Conservation (phyloP, 177 flowering plant genomes). For the Tripterygium wilfordii region DNA sequence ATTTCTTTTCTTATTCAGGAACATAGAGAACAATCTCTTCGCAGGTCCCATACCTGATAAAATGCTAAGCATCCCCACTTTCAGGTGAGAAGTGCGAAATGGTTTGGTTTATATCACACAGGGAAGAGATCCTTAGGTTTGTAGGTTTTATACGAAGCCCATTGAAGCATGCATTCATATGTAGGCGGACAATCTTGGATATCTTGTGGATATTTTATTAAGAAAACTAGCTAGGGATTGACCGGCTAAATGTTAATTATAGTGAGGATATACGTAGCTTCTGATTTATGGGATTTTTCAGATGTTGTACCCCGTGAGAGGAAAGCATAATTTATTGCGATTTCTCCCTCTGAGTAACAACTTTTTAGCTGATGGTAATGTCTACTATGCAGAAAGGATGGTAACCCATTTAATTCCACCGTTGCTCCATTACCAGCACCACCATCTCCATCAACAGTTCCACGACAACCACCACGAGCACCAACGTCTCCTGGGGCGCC, state of each 20-base stretch:
- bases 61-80: slow-evolving; percentile 61
- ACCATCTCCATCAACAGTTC: slow-evolving; percentile 13
- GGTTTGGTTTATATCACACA: neutral
- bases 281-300: too few relatives aligned
- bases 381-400: slow-evolving; percentile 60
- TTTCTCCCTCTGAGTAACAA: neutral
- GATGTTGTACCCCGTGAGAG: too few relatives aligned
- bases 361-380: slow-evolving; percentile 9
- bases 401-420: slow-evolving; percentile 74
- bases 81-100: slow-evolving; percentile 50
- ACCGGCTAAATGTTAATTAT: too few relatives aligned
- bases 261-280: too few relatives aligned
- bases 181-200: too few relatives aligned
- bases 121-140: slow-evolving; percentile 3
- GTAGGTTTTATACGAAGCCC: too few relatives aligned
- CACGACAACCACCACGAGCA: slow-evolving; percentile 5
- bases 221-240: too few relatives aligned
- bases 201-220: too few relatives aligned
- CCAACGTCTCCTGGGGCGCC: slow-evolving; percentile 25
- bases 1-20: slow-evolving; percentile 35
- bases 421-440: slow-evolving; percentile 37
- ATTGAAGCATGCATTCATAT: too few relatives aligned
- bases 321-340: too few relatives aligned
- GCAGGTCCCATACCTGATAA: slow-evolving; percentile 80
- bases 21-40: slow-evolving; percentile 76